Evolutionary conservation across 2,329 filamentous ascomycete species (phyloP).

Genomic region (Plenodomus tracheiphilus): DNA sequence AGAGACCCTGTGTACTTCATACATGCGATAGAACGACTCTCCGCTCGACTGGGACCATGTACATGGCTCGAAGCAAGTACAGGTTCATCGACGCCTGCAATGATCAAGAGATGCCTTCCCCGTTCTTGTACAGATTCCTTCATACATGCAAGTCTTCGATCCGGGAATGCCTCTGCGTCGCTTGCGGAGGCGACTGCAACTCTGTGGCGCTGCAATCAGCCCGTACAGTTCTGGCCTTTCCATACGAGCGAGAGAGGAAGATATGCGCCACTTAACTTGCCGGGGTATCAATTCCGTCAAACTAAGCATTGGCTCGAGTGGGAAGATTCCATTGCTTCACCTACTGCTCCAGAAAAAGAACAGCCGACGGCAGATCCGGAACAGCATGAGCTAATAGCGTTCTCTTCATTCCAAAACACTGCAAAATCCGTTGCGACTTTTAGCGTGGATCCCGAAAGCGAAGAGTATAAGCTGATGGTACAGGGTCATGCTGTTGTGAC

Average conservation of each 20-base stretch:
- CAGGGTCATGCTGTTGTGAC: too few relatives aligned
- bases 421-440: too few relatives aligned
- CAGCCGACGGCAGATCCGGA: too few relatives aligned
- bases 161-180: neutral
- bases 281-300: constrained; percentile 32
- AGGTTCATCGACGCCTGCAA: constrained; percentile 25
- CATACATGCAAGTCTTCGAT: constrained; percentile 8
- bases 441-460: too few relatives aligned
- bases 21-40: constrained; percentile 49
- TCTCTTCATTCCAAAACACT: too few relatives aligned
- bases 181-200: constrained; percentile 31
- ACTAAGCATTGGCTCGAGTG: constrained; percentile 17
- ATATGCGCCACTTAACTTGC: constrained; percentile 41
- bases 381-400: too few relatives aligned
- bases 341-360: too few relatives aligned
- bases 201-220: constrained; percentile 49
- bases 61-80: constrained; percentile 30
- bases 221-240: constrained; percentile 46
- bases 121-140: constrained; percentile 1
- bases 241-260: constrained; percentile 29
- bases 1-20: constrained; percentile 51
- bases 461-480: too few relatives aligned
- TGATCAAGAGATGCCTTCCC: constrained; percentile 34
- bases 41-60: constrained; percentile 21
- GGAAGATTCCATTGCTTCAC: too few relatives aligned